Base-by-base conservation (phyloP, 2,329 filamentous ascomycete genomes). In the Scleromitrula shiraiana region DNA sequence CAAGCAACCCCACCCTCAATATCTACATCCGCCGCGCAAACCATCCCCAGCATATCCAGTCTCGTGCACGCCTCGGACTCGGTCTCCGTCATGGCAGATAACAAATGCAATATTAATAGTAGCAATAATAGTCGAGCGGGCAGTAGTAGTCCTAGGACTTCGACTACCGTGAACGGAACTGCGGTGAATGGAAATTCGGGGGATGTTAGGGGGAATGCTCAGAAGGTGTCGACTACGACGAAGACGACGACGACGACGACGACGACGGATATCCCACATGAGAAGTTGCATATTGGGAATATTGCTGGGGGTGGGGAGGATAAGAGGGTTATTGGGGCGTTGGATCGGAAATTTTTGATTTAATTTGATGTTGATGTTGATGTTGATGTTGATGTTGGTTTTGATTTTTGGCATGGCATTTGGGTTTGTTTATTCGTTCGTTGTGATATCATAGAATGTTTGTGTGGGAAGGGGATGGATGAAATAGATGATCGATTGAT, bases 241-340 rank as follows among this genome's bases (percentile, higher is more conserved):
- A n/a, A n/a, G n/a, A n/a, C n/a, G n/a, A n/a, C n/a, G n/a, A n/a
- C n/a, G n/a, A n/a, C n/a, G n/a, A n/a, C n/a, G n/a, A n/a, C n/a
- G n/a, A n/a, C 42, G 26, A 27, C 42, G 12, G 75, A 78, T 57
- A 77, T 78, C 41, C 75, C 74, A 7, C 75, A 70, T 42, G 72
- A 77, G 51, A 78, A 77, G 54, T 65, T 78, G 22, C 75, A 72
- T 5, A 54, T 52, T 17, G 45, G 55, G 37, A 12, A 12, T 29
- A 10, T 15, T 10, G 32, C 14, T 26, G 78, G 77, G 15, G 46
- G 56, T 35, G 78, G 77, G 15, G 82, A 86, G 62, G 83, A 87
- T 55, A 75, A 74, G 52, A 71, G 81, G 55, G 82, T 81, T 2
- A 64, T 87, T 38, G 73, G 79, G 53, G 80, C 85, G 61, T 68